These are phyloP conservation scores for Cryptococcus sp. DNA, from an alignment of 1,284 basidiomycete species.

Conservation along the genomic window DNA sequence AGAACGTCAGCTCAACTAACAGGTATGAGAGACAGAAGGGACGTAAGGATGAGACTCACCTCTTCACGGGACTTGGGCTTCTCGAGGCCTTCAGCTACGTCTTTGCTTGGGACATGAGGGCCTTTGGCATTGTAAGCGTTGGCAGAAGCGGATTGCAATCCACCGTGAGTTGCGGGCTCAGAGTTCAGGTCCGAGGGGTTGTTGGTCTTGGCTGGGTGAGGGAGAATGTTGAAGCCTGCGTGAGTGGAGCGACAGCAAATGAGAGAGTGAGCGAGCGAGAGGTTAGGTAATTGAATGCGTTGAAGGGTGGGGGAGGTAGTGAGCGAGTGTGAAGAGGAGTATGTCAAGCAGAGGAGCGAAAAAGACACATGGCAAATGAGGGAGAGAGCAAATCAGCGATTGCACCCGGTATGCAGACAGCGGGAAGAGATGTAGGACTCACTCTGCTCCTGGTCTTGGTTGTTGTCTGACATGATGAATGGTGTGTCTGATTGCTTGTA, in stretches of 20 bases:
- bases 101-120: slow-evolving; percentile 39
- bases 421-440: slow-evolving; percentile 13
- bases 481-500: slow-evolving; percentile 1
- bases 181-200: slow-evolving; percentile 50
- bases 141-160: slow-evolving; percentile 36
- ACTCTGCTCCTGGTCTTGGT: slow-evolving; percentile 40
- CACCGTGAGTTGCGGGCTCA: slow-evolving; percentile 36
- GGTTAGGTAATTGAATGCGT: not conserved
- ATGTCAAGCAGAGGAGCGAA: not conserved
- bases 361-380: not conserved
- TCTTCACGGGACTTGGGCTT: slow-evolving; percentile 52
- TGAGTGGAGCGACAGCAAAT: not conserved
- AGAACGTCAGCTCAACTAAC: not conserved
- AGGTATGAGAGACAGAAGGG: not conserved
- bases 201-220: slow-evolving; percentile 54
- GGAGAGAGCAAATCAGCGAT: not conserved
- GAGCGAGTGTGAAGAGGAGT: not conserved
- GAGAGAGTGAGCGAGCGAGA: not conserved
- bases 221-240: slow-evolving; percentile 53
- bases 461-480: slow-evolving; percentile 23
- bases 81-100: slow-evolving; percentile 47
- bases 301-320: not conserved
- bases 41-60: slow-evolving; percentile 31
- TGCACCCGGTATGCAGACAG: not conserved
- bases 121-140: slow-evolving; percentile 47